Base-by-base conservation (phyloP, 441 rosid species). In the Populus tomentosa region DNA sequence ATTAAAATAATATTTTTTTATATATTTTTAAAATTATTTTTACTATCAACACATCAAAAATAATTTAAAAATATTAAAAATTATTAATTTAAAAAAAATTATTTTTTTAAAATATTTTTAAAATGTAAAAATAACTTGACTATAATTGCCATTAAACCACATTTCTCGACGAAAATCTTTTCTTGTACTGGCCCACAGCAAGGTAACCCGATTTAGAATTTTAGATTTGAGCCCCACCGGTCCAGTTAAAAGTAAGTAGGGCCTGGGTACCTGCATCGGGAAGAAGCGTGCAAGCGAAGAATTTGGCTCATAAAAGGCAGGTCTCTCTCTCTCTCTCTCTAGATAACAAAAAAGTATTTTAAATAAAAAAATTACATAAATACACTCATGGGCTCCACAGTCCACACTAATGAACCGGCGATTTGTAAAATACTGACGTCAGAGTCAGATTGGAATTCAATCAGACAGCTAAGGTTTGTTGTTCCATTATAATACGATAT, bases 401-500 rank as follows among this genome's bases (percentile, higher is more conserved):
- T 40, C 26, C 7, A 13, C 71, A 7, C 23, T 14, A 1, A 18
- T 50, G 0, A 78, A 13, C 87, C 89, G 86, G 16, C 0, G 84
- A 81, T 87, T 33, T 28, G 67, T 1, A 23, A 70, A 30, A 33
- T 18, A 68, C 46, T 81, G 82, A 86, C 81, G 84, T 80, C 84
- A 72, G 18, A 20, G 16, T 59, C 40, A 63, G 75, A 69, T 79
- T 59, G 71, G 36, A 38, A 46, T 42, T 5, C 67, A 14, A 80
- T 83, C 86, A 0, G 75, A 82, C 87, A 84, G 88, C 82, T 75
- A 65, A 75, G 67, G 78, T 67, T 42, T 72, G 73, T 62, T 24
- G 59, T 30, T 59, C 67, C 75, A 63, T 40, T 10, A 35, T 72
- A 35, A 24, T 80, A 50, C 13, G 56, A n/a, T 71, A 79, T 71